These are phyloP conservation scores for Trifolium repens DNA, from an alignment of 306 rosid genomes.

Conservation along the genomic window DNA sequence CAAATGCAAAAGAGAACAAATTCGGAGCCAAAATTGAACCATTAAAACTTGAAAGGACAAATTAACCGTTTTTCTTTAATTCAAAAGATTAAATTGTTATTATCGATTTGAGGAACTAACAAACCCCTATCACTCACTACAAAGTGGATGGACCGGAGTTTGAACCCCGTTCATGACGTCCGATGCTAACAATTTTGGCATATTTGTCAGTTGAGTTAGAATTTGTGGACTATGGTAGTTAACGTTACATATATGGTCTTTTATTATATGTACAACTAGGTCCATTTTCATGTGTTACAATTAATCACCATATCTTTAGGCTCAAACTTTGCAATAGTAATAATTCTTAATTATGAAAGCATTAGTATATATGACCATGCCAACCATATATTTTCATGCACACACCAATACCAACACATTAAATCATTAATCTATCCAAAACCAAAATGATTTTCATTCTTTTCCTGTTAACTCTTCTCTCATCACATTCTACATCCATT, in stretches of 20 bases:
- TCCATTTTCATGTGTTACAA: background rate
- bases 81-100: too few relatives aligned
- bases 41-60: too few relatives aligned
- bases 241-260: conserved; percentile 24
- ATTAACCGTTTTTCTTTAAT: too few relatives aligned
- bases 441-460: conserved; percentile 51
- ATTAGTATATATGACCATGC: background rate
- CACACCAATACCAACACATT: background rate
- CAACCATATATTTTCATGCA: background rate
- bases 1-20: too few relatives aligned
- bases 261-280: background rate
- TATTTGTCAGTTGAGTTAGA: too few relatives aligned
- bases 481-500: conserved; percentile 41
- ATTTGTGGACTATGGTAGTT: too few relatives aligned
- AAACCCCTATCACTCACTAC: too few relatives aligned
- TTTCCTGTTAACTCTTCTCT: conserved; percentile 48
- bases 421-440: background rate
- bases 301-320: conserved; percentile 28
- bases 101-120: too few relatives aligned
- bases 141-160: too few relatives aligned
- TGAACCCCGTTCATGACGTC: too few relatives aligned
- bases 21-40: too few relatives aligned
- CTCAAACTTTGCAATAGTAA: conserved; percentile 36
- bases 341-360: background rate
- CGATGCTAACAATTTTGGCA: too few relatives aligned